Conservation (phyloP, 1,284 basidiomycete genomes). For the Somion occarium region DNA sequence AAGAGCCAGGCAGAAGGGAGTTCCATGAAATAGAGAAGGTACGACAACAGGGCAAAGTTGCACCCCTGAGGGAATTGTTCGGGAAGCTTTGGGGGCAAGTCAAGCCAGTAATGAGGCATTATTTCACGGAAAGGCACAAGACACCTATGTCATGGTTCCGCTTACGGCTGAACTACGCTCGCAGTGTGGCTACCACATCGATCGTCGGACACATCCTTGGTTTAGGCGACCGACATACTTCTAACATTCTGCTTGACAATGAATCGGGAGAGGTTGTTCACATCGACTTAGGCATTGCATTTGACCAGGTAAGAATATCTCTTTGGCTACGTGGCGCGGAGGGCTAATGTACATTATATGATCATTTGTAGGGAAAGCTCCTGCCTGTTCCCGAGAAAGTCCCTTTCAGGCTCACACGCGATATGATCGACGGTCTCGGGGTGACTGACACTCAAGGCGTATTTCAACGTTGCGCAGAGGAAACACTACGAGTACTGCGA, state of each 20-base stretch:
- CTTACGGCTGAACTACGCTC: constrained; percentile 87
- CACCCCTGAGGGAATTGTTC: constrained; percentile 33
- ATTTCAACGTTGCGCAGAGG: constrained; percentile 92
- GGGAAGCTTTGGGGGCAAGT: constrained; percentile 51
- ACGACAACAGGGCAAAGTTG: constrained; percentile 1
- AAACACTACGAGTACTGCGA: constrained; percentile 87
- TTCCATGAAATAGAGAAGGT: constrained; percentile 6
- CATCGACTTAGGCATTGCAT: constrained; percentile 96
- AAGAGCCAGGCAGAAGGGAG: constrained; percentile 24
- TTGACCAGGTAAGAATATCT: constrained; percentile 72
- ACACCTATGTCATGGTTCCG: constrained; percentile 89
- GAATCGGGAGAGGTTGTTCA: constrained; percentile 86
- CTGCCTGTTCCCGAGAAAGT: constrained; percentile 85
- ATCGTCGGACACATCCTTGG: constrained; percentile 94
- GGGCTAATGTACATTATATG: background rate
- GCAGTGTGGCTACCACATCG: constrained; percentile 90
- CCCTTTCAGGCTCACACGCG: constrained; percentile 92
- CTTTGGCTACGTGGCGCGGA: background rate
- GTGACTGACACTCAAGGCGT: constrained; percentile 89
- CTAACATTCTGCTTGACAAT: constrained; percentile 90
- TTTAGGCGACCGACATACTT: constrained; percentile 89
- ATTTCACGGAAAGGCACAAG: constrained; percentile 88
- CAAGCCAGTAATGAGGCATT: constrained; percentile 89
- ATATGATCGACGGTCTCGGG: constrained; percentile 94
- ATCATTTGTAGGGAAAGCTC: constrained; percentile 65